Base-by-base conservation (phyloP, 371 early-diverging fungal genomes). In the Apophysomyces variabilis region DNA sequence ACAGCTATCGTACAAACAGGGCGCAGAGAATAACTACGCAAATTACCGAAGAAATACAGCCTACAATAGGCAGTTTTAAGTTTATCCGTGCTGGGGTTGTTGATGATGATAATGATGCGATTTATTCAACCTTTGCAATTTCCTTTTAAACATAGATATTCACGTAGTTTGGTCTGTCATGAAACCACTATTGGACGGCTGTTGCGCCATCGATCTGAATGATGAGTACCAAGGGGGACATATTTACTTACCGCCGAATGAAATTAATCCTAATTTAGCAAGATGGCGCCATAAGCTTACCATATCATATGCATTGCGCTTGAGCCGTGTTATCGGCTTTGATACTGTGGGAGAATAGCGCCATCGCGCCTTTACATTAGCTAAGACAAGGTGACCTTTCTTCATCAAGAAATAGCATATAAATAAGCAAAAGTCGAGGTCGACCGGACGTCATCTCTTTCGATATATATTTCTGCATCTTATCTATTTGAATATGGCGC, bases 151-250 rank as follows among this genome's bases (percentile, higher is more conserved):
- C 3, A 26, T 26, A 26, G 32, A 26, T 26, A 26, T 26, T 58
- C 68, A n/a, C 67, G 73, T 1, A 78, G 78, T 72, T 64, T 2
- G 41, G 41, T 41, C 13, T 3, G 41, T 41, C 5, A 50, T 50
- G 54, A 16, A 26, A 21, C 9, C 54, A 50, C 32, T 26, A 18
- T 50, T 16, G 21, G 21, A 21, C 9, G 21, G 21, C 21, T 8
- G 54, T 50, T 50, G 9, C 54, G 54, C 54, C 54, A 50, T 50
- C 21, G 21, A 11, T 21, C 21, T 16, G 21, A 18, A 50, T 26
- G 21, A 21, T 50, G 54, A 50, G 41, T n/a, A 26, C 21, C 11
- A 9, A 4, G 21, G 7, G 7, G 1, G 9, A 26, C 16, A 9
- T 18, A 18, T 50, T 50, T 18, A 50, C 21, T 21, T 50, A 50